Percentiles rank a stretch among this genome's conserved stretches.
phyloP scores from a whole-genome alignment of 768 basidiomycete genomes.

The Mycena albidolilacea region DNA sequence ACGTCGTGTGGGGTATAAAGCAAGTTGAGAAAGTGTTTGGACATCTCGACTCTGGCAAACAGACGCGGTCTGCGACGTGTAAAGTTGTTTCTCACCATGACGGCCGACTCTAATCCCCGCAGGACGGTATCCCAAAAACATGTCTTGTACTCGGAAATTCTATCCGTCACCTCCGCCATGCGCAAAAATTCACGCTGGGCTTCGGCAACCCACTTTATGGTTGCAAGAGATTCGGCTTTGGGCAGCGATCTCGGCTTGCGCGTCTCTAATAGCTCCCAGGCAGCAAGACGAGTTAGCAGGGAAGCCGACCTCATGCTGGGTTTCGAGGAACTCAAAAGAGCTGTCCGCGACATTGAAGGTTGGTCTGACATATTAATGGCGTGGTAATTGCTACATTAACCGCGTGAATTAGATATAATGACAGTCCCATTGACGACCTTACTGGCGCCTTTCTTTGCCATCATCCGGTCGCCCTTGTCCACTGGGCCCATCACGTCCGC shows the following conservation, averaged over 20 bases:
- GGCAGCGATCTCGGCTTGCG: conserved; percentile 84
- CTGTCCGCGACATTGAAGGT: conserved; percentile 80
- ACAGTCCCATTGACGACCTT: conserved; percentile 72
- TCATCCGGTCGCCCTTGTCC: conserved; percentile 94
- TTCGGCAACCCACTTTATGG: conserved; percentile 74
- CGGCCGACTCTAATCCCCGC: conserved; percentile 42
- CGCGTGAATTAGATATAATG: conserved; percentile 65
- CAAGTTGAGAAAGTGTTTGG: too few relatives aligned
- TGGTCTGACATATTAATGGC: conserved; percentile 37
- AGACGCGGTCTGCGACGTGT: conserved; percentile 42
- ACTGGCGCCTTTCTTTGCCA: conserved; percentile 90
- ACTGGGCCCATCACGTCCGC: conserved; percentile 98
- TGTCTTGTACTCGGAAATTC: conserved; percentile 91
- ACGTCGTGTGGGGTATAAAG: not conserved
- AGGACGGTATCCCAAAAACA: conserved; percentile 73
- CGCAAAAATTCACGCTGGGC: conserved; percentile 99
- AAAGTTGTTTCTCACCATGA: conserved; percentile 40
- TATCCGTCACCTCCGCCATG: conserved; percentile 94
- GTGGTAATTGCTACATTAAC: conserved; percentile 29
- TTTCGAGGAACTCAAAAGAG: conserved; percentile 88
- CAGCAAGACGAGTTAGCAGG: conserved; percentile 66
- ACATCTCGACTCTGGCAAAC: too few relatives aligned
- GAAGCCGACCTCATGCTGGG: conserved; percentile 92
- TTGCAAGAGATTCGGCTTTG: conserved; percentile 75
- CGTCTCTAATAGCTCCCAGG: conserved; percentile 63